Evolutionary conservation across 495 filamentous ascomycete genomes (phyloP).

Genomic region (Rhizodiscina lignyota): DNA sequence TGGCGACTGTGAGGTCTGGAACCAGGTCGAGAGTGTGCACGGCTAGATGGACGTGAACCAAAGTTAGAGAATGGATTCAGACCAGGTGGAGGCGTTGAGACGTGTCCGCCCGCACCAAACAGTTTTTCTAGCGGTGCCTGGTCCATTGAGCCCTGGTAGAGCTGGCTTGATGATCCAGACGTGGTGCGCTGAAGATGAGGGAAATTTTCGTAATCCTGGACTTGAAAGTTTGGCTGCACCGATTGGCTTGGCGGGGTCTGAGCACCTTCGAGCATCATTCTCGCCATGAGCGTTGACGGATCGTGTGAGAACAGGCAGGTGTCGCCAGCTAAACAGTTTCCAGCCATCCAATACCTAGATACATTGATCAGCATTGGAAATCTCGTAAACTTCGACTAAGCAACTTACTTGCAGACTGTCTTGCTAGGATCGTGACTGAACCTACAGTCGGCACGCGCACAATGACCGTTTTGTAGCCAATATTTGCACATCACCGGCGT

Average conservation of each 20-base stretch:
- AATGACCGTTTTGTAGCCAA: conserved; percentile 81
- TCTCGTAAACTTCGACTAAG: conserved; percentile 15
- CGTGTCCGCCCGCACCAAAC: conserved; percentile 7
- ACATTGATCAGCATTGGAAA: conserved; percentile 14
- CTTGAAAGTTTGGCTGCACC: conserved; percentile 49
- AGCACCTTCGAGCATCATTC: conserved; percentile 24
- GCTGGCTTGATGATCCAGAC: conserved; percentile 12
- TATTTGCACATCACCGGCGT: conserved; percentile 85
- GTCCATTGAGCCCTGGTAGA: conserved; percentile 18
- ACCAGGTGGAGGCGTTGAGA: conserved; percentile 41
- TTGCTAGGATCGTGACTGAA: conserved; percentile 94
- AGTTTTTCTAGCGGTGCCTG: conserved; percentile 11
- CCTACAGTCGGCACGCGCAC: conserved; percentile 84
- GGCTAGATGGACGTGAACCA: not conserved
- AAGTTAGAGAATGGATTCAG: conserved; percentile 27
- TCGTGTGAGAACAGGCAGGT: conserved; percentile 98
- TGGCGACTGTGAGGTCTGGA: conserved; percentile 83
- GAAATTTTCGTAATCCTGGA: conserved; percentile 82
- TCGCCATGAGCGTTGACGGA: conserved; percentile 39
- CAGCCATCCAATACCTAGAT: conserved; percentile 82
- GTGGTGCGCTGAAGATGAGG: conserved; percentile 52
- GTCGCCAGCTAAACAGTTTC: conserved; percentile 86
- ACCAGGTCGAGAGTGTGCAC: conserved; percentile 37
- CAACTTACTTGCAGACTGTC: conserved; percentile 97
- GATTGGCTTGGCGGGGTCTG: conserved; percentile 36